Evolutionary conservation across 1,284 basidiomycete species (phyloP), one percentile per base, ranked within the genome.

Genomic region (Ustilago bromivora): DNA sequence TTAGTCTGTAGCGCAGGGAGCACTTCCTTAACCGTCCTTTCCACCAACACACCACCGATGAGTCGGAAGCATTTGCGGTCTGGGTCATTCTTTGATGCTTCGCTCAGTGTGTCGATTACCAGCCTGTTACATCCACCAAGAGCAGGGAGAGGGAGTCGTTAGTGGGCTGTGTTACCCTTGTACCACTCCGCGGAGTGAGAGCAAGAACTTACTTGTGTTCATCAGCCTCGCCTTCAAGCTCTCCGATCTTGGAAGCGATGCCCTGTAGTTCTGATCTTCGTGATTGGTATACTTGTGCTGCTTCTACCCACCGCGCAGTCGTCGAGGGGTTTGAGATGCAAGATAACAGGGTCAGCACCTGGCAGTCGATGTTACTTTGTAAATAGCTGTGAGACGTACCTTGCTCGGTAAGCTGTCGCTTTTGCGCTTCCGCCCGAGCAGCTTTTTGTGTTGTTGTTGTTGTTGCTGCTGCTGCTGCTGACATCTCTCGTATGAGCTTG

Each of bases 11-110:
- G 75, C 15, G 93, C 92, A 47, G 96, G 96, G 38, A 95, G 91
- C 38, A 99, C 95, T 81, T 99, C 97, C 85, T 93, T 92, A 53
- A 99, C 97, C 0, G 95, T 98, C 55, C 96, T 90, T 87, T 99
- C 95, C 32, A 98, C 96, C 10, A 99, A 90, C 2, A 98, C 92
- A 35, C 96, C 97, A 12, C 97, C 97, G 71, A 99, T 93, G 78
- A 99, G 89, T 57, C 97, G 92, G 88, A 98, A 99, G 87, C 97
- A 99, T 88, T 94, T 95, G 71, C 97, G 91, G 84, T 92, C 90
- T 31, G 96, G 95, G 70, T 96, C 94, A 67, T 90, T 90, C 61
- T 78, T 76, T 19, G 72, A 73, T 35, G 82, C 80, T 36, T 88
- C 89, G 49, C 93, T 88, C 34, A 99, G 88, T 1, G 96, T 98